Evolutionary conservation across 768 basidiomycete species (phyloP).

Genomic region (Ephemerocybe angulata): DNA sequence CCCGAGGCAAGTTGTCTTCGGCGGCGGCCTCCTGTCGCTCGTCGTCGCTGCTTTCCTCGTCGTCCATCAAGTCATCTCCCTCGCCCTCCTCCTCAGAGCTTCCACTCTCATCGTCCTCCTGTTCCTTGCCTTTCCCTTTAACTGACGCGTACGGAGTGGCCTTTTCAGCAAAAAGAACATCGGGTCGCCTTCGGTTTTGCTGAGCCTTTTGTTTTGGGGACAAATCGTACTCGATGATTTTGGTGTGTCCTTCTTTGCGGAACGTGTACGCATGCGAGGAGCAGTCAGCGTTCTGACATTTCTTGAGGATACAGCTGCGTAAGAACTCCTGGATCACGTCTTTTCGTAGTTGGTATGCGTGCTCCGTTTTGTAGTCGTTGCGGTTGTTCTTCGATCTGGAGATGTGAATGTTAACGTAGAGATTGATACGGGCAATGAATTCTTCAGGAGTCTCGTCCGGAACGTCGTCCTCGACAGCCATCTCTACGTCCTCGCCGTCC

Average conservation of each 20-base stretch:
- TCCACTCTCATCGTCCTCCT: slow-evolving; percentile 39
- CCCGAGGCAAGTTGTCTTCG: slow-evolving; percentile 47
- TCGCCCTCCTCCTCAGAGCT: slow-evolving; percentile 47
- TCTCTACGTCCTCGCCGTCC: slow-evolving; percentile 39
- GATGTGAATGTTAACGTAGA: slow-evolving; percentile 61
- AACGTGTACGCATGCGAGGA: slow-evolving; percentile 81
- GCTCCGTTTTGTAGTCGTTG: slow-evolving; percentile 84
- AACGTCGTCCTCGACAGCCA: slow-evolving; percentile 41
- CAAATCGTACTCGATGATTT: slow-evolving; percentile 92
- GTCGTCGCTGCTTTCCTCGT: slow-evolving; percentile 37
- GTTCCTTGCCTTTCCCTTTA: slow-evolving; percentile 19
- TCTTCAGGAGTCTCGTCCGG: slow-evolving; percentile 57
- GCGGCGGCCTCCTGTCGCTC: slow-evolving; percentile 18
- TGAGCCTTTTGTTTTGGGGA: slow-evolving; percentile 71
- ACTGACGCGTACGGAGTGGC: slow-evolving; percentile 26
- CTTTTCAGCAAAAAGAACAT: slow-evolving; percentile 65
- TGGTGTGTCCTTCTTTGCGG: slow-evolving; percentile 91
- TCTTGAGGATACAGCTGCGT: slow-evolving; percentile 60
- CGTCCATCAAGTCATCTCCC: slow-evolving; percentile 50
- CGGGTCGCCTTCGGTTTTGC: slow-evolving; percentile 59
- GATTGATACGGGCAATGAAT: slow-evolving; percentile 59
- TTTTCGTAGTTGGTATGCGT: slow-evolving; percentile 85
- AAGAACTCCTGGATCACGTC: slow-evolving; percentile 79
- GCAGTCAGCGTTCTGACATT: slow-evolving; percentile 77
- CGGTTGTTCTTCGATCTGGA: slow-evolving; percentile 53